These are phyloP conservation scores for Pelargonium citronellum DNA, from an alignment of 441 rosid species.

Conservation along the genomic window DNA sequence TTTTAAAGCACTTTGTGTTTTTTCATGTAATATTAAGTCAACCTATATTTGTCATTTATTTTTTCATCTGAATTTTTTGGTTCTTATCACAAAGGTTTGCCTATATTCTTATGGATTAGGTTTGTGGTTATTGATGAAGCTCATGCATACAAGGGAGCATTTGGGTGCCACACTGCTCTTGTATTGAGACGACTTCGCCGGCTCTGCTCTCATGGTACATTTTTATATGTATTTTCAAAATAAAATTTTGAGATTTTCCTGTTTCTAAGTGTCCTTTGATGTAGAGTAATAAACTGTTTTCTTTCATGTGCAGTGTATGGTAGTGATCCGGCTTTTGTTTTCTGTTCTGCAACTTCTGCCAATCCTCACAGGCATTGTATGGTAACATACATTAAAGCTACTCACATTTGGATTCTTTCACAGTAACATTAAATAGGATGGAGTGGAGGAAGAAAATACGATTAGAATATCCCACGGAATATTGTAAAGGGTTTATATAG, in stretches of 20 bases:
- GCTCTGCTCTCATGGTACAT: conserved; percentile 76
- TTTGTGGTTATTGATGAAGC: conserved; percentile 91
- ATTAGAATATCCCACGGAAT: too few relatives aligned
- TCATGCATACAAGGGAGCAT: conserved; percentile 91
- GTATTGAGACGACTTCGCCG: conserved; percentile 88
- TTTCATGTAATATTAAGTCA: background rate
- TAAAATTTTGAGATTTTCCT: conserved; percentile 8
- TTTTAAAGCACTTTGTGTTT: background rate
- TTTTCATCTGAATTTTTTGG: background rate
- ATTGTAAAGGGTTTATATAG: too few relatives aligned
- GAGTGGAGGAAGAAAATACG: too few relatives aligned
- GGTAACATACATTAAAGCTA: conserved; percentile 43
- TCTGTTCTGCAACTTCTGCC: conserved; percentile 94
- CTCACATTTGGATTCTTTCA: conserved; percentile 13
- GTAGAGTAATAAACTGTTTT: conserved; percentile 16
- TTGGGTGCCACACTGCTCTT: conserved; percentile 94
- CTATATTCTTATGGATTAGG: conserved; percentile 32
- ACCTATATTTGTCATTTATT: background rate
- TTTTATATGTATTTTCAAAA: conserved; percentile 15
- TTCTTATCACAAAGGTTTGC: conserved; percentile 12
- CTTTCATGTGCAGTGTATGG: conserved; percentile 62
- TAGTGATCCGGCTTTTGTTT: conserved; percentile 68
- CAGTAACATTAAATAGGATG: background rate
- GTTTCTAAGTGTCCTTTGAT: background rate
- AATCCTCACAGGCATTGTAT: conserved; percentile 89